These are phyloP conservation scores for Neopestalotiopsis sp. DNA, from an alignment of 2,329 filamentous ascomycete species.

Conservation along the genomic window DNA sequence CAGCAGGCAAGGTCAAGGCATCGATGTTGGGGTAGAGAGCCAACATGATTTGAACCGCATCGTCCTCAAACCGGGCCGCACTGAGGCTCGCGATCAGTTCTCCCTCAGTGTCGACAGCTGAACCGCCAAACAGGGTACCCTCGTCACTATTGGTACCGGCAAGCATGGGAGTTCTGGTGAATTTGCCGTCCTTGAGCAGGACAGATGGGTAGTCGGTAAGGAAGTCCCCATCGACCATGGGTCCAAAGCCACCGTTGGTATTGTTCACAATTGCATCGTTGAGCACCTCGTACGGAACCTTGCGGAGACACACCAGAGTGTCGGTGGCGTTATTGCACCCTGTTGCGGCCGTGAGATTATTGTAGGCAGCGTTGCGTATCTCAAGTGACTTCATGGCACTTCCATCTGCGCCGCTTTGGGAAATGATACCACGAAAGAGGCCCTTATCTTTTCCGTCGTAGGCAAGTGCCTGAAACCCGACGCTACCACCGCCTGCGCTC, in stretches of 20 bases:
- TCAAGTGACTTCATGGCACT: constrained; percentile 18
- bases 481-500: constrained; percentile 46
- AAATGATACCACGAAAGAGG: constrained; percentile 58
- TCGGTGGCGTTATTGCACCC: constrained; percentile 27
- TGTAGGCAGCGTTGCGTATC: constrained; percentile 18
- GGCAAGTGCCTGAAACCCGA: constrained; percentile 54
- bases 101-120: constrained; percentile 37
- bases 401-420: constrained; percentile 52
- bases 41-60: constrained; percentile 44
- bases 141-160: constrained; percentile 56
- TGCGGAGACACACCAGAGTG: constrained; percentile 35
- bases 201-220: constrained; percentile 51
- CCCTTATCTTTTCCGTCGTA: constrained; percentile 60
- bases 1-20: neutral
- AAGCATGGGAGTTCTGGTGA: constrained; percentile 48
- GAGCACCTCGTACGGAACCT: constrained; percentile 37
- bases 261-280: constrained; percentile 37
- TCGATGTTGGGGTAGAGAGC: neutral
- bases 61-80: constrained; percentile 35
- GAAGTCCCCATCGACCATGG: constrained; percentile 52
- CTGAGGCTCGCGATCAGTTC: constrained; percentile 41
- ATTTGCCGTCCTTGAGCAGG: constrained; percentile 45
- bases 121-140: constrained; percentile 43
- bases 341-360: constrained; percentile 35
- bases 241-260: constrained; percentile 40